Base-by-base conservation (phyloP, 768 basidiomycete species). In the Lactifluus hygrophoroides region DNA sequence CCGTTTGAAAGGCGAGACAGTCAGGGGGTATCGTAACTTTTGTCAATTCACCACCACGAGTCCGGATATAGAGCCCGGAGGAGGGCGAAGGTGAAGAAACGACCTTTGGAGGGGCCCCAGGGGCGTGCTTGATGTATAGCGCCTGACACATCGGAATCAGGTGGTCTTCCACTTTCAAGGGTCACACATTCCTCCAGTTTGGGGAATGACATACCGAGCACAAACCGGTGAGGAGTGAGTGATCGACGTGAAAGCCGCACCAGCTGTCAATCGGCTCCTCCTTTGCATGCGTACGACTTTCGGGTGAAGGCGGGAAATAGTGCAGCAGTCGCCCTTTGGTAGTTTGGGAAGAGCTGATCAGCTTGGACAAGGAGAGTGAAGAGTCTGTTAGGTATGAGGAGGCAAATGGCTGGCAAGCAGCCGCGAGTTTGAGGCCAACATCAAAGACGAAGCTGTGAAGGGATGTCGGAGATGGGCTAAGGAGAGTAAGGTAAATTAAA, bases 211-310 rank as follows among this genome's bases (percentile, higher is more conserved):
- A 69, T 69, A 88, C 88, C 49, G 90, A 88, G 71, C 94, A 97
- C 34, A 99, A 81, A 2, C 93, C 96, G 2, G 96, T 99, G 55
- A 99, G 72, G 38, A 92, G 70, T 8, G 86, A 87, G 66, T 97
- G 93, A 68, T 99, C 96, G 21, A 93, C 76, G 70, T 98, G 95
- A 66, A 93, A 93, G 17, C 95, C 95, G 73, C 95, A 98, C 83
- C 91, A 94, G 63, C 84, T 89, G 63, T 96, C 92, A 28, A 92
- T 73, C 2, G 84, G 75, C 48, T 84, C 85, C 61, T 86, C 81
- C 35, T 84, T 80, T 4, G 68, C 58, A 0, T 74, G 71, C 5
- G 66, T 62, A 19, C 69, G 62, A 19, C 62, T 65, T 46, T 72
- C 77, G 2, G 77, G 69, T 27, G 77, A 67, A 10, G 85, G 83